These are phyloP conservation scores for Isabelozyma pseudorhagii DNA, from an alignment of 805 yeast genomes.

Conservation along the genomic window DNA sequence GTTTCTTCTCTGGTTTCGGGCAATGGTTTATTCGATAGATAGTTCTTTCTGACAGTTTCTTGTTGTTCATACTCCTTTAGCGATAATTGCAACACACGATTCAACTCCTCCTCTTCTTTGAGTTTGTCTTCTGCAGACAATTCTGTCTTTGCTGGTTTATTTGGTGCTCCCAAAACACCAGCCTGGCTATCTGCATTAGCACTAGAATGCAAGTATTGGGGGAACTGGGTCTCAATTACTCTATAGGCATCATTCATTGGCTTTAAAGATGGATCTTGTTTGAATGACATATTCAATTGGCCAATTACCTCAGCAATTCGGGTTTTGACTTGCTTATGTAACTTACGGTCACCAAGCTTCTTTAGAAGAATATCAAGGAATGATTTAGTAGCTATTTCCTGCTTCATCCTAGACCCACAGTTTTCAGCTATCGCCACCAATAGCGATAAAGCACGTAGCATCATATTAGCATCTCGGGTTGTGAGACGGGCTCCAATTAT, in stretches of 20 bases:
- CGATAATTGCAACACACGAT: slow-evolving; percentile 71
- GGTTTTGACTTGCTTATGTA: slow-evolving; percentile 66
- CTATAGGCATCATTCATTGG: slow-evolving; percentile 63
- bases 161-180: slow-evolving; percentile 33
- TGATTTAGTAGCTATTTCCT: slow-evolving; percentile 37
- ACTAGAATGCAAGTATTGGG: slow-evolving; percentile 20
- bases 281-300: slow-evolving; percentile 64
- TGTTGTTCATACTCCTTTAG: slow-evolving; percentile 55
- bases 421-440: slow-evolving; percentile 40
- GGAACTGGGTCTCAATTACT: slow-evolving; percentile 40
- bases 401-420: slow-evolving; percentile 44
- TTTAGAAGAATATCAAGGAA: slow-evolving; percentile 33
- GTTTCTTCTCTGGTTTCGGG: slow-evolving; percentile 19
- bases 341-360: slow-evolving; percentile 49
- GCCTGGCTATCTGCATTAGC: slow-evolving; percentile 2
- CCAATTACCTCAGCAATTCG: slow-evolving; percentile 64
- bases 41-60: slow-evolving; percentile 25
- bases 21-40: slow-evolving; percentile 30
- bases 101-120: slow-evolving; percentile 78
- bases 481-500: slow-evolving; percentile 20
- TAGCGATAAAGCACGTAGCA: slow-evolving; percentile 34
- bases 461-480: slow-evolving; percentile 38
- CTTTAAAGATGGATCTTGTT: slow-evolving; percentile 70
- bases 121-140: slow-evolving; percentile 42
- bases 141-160: slow-evolving; percentile 55